Conservation (phyloP, 176 grass and related monocot species). For the Dactylis glomerata region DNA sequence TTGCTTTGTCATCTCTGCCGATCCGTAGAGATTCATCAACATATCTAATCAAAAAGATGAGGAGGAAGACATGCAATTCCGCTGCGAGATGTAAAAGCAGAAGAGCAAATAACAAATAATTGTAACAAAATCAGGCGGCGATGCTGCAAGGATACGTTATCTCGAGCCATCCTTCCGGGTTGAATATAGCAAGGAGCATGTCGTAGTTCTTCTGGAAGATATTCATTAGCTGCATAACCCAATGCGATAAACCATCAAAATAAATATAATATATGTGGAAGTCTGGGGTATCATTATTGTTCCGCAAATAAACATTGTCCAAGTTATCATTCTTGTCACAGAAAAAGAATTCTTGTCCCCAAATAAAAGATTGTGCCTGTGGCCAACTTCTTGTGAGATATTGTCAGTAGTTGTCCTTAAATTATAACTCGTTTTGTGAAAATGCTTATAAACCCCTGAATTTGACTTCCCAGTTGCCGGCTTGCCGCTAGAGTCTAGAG, state of each 20-base stretch:
- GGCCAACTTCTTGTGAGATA: not conserved
- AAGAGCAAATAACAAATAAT: not conserved
- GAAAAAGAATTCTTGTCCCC: not conserved
- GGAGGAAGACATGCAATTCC: not conserved
- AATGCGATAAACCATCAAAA: not conserved
- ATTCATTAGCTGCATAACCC: constrained; percentile 64
- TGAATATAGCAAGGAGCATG: constrained; percentile 83
- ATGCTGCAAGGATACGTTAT: constrained; percentile 87
- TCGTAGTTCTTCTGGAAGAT: constrained; percentile 87
- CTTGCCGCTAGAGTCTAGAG: too few relatives aligned
- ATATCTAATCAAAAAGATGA: constrained; percentile 47
- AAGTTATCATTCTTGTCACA: not conserved
- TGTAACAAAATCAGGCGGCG: not conserved
- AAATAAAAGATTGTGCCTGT: not conserved
- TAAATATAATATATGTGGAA: not conserved
- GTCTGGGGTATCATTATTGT: not conserved
- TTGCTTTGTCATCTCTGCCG: constrained; percentile 86
- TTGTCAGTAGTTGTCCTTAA: not conserved
- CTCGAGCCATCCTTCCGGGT: constrained; percentile 93
- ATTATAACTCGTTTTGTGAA: not conserved
- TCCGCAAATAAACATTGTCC: not conserved
- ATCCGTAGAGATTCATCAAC: constrained; percentile 71
- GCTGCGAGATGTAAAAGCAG: not conserved
- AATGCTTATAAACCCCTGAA: not conserved
- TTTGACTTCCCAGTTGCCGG: not conserved